phyloP scores from a whole-genome alignment of 1,139 yeast genomes.

The Diutina pseudorugosa region DNA sequence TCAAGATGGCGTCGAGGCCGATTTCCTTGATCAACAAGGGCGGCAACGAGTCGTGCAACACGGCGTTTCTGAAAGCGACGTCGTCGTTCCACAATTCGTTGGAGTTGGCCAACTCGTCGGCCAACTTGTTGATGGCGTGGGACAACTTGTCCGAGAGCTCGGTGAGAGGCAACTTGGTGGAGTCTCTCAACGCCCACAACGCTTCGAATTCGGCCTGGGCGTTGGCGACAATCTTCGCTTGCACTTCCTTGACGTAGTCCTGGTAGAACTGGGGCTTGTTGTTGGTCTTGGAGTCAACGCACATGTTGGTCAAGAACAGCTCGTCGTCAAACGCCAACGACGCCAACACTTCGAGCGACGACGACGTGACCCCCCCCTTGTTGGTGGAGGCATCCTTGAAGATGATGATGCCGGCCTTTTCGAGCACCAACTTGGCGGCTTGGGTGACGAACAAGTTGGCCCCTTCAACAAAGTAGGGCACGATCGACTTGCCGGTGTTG shows the following conservation, averaged over 20 bases:
- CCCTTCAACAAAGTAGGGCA: slow-evolving; percentile 93
- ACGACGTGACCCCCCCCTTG: slow-evolving; percentile 97
- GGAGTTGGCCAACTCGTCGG: slow-evolving; percentile 77
- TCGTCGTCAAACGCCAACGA: slow-evolving; percentile 85
- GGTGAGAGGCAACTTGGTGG: slow-evolving; percentile 61
- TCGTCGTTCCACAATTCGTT: slow-evolving; percentile 83
- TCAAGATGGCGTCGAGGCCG: slow-evolving; percentile 63
- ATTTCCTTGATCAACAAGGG: slow-evolving; percentile 53
- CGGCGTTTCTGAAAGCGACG: slow-evolving; percentile 59
- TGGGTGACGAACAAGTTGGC: slow-evolving; percentile 94
- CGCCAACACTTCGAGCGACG: slow-evolving; percentile 90
- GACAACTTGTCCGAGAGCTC: slow-evolving; percentile 79
- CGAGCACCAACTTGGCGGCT: slow-evolving; percentile 78
- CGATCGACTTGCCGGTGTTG: slow-evolving; percentile 61
- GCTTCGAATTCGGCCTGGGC: slow-evolving; percentile 81
- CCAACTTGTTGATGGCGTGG: slow-evolving; percentile 74
- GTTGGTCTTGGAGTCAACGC: slow-evolving; percentile 36
- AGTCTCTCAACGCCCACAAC: slow-evolving; percentile 66
- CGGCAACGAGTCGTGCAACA: slow-evolving; percentile 73
- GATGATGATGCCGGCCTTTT: slow-evolving; percentile 73
- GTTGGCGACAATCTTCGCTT: slow-evolving; percentile 57
- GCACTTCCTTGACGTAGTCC: slow-evolving; percentile 75
- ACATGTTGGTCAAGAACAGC: slow-evolving; percentile 66
- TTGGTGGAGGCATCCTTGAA: slow-evolving; percentile 96
- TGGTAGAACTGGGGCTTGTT: slow-evolving; percentile 64